Base-by-base conservation (phyloP, 192 early-diverging fungal species). In the Coemansia sp. region DNA sequence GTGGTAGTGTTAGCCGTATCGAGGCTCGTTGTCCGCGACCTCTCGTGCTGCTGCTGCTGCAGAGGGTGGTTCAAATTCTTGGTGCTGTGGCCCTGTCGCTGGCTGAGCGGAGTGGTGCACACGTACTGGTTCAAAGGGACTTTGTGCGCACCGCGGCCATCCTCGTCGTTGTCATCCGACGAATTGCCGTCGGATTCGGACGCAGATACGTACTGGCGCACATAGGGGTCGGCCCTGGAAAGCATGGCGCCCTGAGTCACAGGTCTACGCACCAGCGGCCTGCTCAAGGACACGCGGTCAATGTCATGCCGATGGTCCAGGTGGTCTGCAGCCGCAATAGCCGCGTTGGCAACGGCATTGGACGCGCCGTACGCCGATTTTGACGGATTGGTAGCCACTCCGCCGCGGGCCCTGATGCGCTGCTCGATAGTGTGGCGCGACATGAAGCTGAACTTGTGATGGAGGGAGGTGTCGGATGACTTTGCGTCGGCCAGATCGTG, bases 281-380 rank as follows among this genome's bases (percentile, higher is more conserved):
- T 58, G 38, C 68, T 71, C 7, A 76, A 66, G 16, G 73, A 72
- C 10, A 76, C 59, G 13, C 70, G 70, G 31, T 82, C 79, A 57
- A 55, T 38, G 34, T 73, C 66, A 21, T 66, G 57, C 21, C 64
- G 55, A 47, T 68, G 37, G 64, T 82, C 79, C 25, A 76, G 39
- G 28, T 48, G 59, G 38, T 68, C 64, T 20, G 73, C 73, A 0
- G 69, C 73, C 1, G 62, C 39, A 2, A 81, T 64, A 2, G 78
- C 72, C 16, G 70, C 60, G 6, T 59, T 61, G 10, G 78, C 73
- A 28, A 69, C 63, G 6, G 78, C 69, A 9, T 72, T 67, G 14
- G 78, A 72, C 31, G 69, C 36, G 10, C 64, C 60, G 25, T 72
- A 72, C 3, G 57, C 45, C n/a, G 59, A 25, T 14, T 47, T 23